A percentile compares a stretch with the other conserved stretches of the same genome.
Conservation (phyloP, 352 stramenopile species). For the Pythium graminicola region DNA sequence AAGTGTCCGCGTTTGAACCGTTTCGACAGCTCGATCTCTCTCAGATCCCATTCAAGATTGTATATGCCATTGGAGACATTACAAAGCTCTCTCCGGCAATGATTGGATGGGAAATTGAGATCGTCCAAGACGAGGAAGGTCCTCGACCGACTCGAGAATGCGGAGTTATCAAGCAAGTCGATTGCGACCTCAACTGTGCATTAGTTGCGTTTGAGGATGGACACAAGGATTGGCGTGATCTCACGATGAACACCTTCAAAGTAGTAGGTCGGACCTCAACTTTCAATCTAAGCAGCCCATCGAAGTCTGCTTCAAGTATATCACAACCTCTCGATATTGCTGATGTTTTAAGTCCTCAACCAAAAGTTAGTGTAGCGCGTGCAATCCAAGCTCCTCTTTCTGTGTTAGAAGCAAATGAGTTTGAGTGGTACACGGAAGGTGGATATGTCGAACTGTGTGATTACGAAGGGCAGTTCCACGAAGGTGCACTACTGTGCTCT, state of each 20-base stretch:
- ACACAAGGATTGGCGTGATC: constrained; percentile 48
- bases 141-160: constrained; percentile 1
- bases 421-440: constrained; percentile 53
- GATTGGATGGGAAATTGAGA: constrained; percentile 41
- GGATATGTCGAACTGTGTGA: constrained; percentile 46
- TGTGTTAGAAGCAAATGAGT: constrained; percentile 15
- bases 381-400: constrained; percentile 7
- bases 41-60: constrained; percentile 31
- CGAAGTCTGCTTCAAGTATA: not conserved
- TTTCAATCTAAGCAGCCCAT: not conserved
- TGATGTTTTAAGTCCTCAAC: not conserved
- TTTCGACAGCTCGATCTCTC: constrained; percentile 31
- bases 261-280: constrained; percentile 13
- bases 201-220: constrained; percentile 38
- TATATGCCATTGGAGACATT: constrained; percentile 40
- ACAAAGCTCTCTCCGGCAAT: constrained; percentile 27
- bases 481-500: constrained; percentile 46
- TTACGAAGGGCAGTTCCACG: constrained; percentile 25
- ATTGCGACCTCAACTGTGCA: constrained; percentile 48
- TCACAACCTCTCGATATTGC: no score
- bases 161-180: constrained; percentile 41
- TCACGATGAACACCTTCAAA: constrained; percentile 41
- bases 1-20: constrained; percentile 39
- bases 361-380: not conserved
- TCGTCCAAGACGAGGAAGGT: constrained; percentile 1